Evolutionary conservation across 176 grass and related monocot genomes (phyloP), one percentile per base, ranked within the genome.

Genomic region (Dactylis glomerata): DNA sequence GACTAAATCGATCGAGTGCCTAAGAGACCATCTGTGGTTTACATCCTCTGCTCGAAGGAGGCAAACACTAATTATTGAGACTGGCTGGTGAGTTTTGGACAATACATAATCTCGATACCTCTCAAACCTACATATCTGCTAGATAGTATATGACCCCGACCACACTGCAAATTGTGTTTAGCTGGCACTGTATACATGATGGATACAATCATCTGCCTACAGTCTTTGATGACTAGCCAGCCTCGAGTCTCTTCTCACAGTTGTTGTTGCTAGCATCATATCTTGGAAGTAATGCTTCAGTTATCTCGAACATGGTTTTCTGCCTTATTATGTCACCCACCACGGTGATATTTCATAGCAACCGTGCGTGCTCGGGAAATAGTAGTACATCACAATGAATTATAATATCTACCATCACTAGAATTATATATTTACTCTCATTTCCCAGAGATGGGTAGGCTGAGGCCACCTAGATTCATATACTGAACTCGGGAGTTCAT

Each of bases 1-100:
- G n/a, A n/a, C n/a, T n/a, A n/a, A n/a, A n/a, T n/a, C n/a, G n/a
- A n/a, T n/a, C n/a, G n/a, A n/a, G n/a, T n/a, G n/a, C n/a, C n/a
- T n/a, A n/a, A n/a, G n/a, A n/a, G n/a, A n/a, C n/a, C n/a, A n/a
- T n/a, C n/a, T 40, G 38, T 7, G 38, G 8, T 45, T 45, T 45
- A 45, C 16, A 17, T 51, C 49, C 16, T 51, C 49, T 51, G 49
- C 49, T 51, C 49, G 49, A 20, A 51, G 17, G 49, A 51, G 16
- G 3, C 49, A 20, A 51, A 51, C 17, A 51, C 49, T 20, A 19
- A 51, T 19, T 51, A 5, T 3, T 51, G 49, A 51, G 17, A 40
- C 17, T 51, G 4, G 1, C 1, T 0, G 0, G 20, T 4, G 10
- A 6, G 5, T 1, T 1, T 20, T 0, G 49, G 17, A 20, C 49